Conservation (phyloP, 2,329 filamentous ascomycete species). For the Periconia sp. region DNA sequence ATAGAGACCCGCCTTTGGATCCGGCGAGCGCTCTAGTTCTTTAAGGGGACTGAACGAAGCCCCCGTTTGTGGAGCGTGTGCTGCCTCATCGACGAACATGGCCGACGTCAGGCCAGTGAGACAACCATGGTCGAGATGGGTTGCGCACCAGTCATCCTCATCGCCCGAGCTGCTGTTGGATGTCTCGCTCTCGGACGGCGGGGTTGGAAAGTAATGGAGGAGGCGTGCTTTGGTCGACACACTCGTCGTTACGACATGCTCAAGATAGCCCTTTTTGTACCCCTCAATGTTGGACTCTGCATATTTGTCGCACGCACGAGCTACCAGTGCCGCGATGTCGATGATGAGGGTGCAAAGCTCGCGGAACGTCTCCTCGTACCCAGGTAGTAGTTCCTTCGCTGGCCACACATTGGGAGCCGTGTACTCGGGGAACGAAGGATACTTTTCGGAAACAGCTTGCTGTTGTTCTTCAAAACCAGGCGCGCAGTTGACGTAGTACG, state of each 20-base stretch:
- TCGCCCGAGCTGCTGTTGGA: slow-evolving; percentile 37
- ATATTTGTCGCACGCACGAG: slow-evolving; percentile 86
- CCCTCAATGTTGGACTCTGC: slow-evolving; percentile 77
- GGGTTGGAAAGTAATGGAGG: slow-evolving; percentile 84
- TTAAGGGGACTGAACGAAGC: slow-evolving; percentile 59
- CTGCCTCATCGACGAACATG: slow-evolving; percentile 89
- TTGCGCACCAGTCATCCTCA: slow-evolving; percentile 96
- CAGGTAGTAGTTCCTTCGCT: slow-evolving; percentile 68
- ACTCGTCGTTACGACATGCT: slow-evolving; percentile 84
- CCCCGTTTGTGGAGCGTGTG: slow-evolving; percentile 41
- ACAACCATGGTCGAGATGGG: slow-evolving; percentile 89
- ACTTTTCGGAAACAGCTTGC: slow-evolving; percentile 53
- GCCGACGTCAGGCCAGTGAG: slow-evolving; percentile 92
- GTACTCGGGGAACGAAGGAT: slow-evolving; percentile 83
- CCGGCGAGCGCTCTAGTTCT: slow-evolving; percentile 78
- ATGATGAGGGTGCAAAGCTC: slow-evolving; percentile 84
- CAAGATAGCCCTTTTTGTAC: slow-evolving; percentile 80
- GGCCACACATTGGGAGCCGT: slow-evolving; percentile 93
- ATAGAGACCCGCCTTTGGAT: slow-evolving; percentile 87
- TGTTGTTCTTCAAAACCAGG: slow-evolving; percentile 65
- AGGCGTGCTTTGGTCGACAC: slow-evolving; percentile 89
- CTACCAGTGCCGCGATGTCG: slow-evolving; percentile 86
- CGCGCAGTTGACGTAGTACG: slow-evolving; percentile 83
- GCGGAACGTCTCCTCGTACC: slow-evolving; percentile 76
- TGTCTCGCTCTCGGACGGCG: slow-evolving; percentile 25